Evolutionary conservation across 495 filamentous ascomycete species (phyloP).

Genomic region (Hyaloscypha bicolor): DNA sequence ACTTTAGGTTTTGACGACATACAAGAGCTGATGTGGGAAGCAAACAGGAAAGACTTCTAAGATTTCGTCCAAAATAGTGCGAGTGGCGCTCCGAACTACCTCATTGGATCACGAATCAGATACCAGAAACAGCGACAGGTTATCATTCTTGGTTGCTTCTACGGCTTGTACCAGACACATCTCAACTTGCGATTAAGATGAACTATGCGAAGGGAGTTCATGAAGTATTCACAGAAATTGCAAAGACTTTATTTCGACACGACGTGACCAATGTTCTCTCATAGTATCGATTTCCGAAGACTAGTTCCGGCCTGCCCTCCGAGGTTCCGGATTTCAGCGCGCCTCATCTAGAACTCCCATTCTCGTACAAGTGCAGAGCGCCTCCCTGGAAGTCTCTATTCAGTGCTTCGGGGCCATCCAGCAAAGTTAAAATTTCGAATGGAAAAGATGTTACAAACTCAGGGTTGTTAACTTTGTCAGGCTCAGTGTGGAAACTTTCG

Average conservation of each 20-base stretch:
- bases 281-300: conserved; percentile 8
- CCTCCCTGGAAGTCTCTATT: conserved; percentile 2
- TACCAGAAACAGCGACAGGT: not conserved
- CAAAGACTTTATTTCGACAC: not conserved
- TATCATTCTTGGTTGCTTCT: not conserved
- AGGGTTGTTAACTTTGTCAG: not conserved
- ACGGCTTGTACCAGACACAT: not conserved
- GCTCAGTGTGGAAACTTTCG: not conserved
- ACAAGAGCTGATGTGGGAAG: not conserved
- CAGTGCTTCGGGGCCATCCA: not conserved
- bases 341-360: not conserved
- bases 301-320: conserved; percentile 9
- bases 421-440: conserved; percentile 6
- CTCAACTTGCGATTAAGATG: not conserved
- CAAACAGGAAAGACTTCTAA: not conserved
- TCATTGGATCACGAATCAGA: not conserved
- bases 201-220: not conserved
- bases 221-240: not conserved
- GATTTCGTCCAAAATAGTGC: not conserved
- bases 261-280: not conserved
- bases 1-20: not conserved
- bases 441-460: not conserved
- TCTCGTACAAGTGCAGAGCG: not conserved
- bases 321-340: conserved; percentile 22
- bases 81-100: not conserved